Percentiles rank a stretch among this genome's conserved stretches.
Conservation (phyloP, 192 early-diverging fungal genomes). For the Mortierella alpina region DNA sequence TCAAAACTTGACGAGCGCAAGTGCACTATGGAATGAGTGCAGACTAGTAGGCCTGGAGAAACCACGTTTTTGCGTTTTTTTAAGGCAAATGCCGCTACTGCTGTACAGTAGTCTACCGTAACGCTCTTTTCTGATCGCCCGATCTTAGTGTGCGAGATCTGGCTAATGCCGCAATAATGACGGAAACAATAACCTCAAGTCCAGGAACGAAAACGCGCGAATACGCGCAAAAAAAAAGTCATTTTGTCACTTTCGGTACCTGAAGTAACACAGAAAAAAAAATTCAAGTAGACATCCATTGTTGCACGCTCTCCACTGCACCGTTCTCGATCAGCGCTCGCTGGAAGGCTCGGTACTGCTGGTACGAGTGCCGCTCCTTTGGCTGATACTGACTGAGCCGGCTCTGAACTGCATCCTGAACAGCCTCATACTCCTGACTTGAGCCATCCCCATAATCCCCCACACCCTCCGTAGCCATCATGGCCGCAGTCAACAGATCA, state of each 20-base stretch:
- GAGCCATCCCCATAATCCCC: background rate
- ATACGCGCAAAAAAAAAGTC: too few species aligned
- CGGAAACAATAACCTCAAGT: background rate
- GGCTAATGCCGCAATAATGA: background rate
- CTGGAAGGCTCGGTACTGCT: constrained; percentile 14
- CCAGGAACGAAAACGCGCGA: too few species aligned
- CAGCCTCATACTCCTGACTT: background rate
- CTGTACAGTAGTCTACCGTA: too few species aligned
- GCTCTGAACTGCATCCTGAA: constrained; percentile 7
- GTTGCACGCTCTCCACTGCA: background rate
- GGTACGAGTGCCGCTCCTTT: constrained; percentile 13
- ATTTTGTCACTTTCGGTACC: too few species aligned
- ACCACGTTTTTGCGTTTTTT: too few species aligned
- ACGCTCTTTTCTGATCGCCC: too few species aligned
- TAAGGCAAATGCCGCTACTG: too few species aligned
- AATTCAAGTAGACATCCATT: background rate
- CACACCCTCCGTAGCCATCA: constrained; percentile 8
- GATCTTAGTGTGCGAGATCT: too few species aligned
- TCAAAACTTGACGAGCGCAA: too few species aligned
- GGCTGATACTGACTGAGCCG: background rate
- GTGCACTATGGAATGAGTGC: too few species aligned
- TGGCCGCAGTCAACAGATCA: constrained; percentile 8
- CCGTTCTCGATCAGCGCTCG: constrained; percentile 11
- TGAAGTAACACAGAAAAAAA: too few species aligned
- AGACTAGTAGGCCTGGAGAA: too few species aligned